Conservation (phyloP, 2,329 filamentous ascomycete species). For the Trichoderma aggressivum region DNA sequence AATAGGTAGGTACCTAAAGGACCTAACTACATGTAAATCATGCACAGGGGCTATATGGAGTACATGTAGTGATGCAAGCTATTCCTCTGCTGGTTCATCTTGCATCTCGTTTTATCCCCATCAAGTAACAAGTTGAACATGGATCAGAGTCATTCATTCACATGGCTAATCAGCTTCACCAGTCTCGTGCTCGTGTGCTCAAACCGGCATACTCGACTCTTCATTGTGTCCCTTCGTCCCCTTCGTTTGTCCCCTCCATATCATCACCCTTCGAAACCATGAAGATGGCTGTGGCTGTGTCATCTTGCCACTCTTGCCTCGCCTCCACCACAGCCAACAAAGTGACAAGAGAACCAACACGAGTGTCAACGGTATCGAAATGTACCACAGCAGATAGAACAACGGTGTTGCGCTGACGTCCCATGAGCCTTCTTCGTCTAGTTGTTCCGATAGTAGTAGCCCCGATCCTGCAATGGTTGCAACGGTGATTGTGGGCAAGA, state of each 20-base stretch:
- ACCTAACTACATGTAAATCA: no score
- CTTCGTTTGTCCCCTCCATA: background rate
- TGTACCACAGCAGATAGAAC: conserved; percentile 32
- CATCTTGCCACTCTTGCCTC: conserved; percentile 20
- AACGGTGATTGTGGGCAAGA: conserved; percentile 36
- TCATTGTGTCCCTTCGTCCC: background rate
- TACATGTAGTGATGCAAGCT: background rate
- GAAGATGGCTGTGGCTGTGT: background rate
- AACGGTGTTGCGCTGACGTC: conserved; percentile 26
- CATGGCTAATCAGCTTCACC: background rate
- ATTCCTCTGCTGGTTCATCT: background rate
- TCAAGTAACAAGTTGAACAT: background rate
- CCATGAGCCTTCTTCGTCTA: conserved; percentile 24
- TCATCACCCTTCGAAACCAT: background rate
- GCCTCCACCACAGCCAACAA: conserved; percentile 32
- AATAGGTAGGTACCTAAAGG: no score
- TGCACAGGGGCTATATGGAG: background rate
- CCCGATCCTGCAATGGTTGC: conserved; percentile 33
- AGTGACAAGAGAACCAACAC: conserved; percentile 26
- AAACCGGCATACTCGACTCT: background rate
- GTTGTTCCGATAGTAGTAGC: conserved; percentile 25
- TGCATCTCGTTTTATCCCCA: background rate
- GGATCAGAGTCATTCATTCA: background rate
- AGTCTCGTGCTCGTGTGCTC: background rate
- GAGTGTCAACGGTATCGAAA: conserved; percentile 30